These are phyloP conservation scores for Mycena rosella DNA, from an alignment of 768 basidiomycete genomes.

Conservation along the genomic window DNA sequence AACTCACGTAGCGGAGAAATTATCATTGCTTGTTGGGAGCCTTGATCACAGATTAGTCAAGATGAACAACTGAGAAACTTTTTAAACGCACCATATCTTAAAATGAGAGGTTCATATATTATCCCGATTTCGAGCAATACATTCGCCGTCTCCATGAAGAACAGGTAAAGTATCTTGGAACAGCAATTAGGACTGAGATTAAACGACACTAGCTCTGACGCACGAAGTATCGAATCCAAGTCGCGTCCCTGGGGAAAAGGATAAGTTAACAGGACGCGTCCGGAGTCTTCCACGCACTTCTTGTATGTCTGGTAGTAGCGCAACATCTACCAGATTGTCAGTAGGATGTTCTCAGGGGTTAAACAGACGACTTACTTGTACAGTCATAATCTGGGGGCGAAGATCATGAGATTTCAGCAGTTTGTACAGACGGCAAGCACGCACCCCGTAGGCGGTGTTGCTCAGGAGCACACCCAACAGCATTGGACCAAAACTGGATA, in stretches of 20 bases:
- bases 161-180: conserved; percentile 28
- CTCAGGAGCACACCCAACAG: conserved; percentile 34
- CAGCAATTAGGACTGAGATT: neutral
- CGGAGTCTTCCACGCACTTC: neutral
- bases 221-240: conserved; percentile 34
- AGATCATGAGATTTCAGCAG: neutral
- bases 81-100: conserved; percentile 26
- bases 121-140: conserved; percentile 28
- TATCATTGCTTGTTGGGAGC: conserved; percentile 19
- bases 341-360: neutral
- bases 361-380: conserved; percentile 12
- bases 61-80: too few species aligned
- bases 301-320: conserved; percentile 26
- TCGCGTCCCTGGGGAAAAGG: conserved; percentile 7
- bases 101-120: conserved; percentile 32
- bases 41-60: conserved; percentile 1
- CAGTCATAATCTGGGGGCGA: conserved; percentile 13
- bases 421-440: neutral
- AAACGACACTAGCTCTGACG: neutral
- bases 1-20: conserved; percentile 27
- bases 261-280: neutral
- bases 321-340: conserved; percentile 29
- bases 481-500: conserved; percentile 32
- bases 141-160: conserved; percentile 28
- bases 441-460: conserved; percentile 24